Evolutionary conservation across 768 basidiomycete genomes (phyloP).

Genomic region (Lactifluus pinguis): DNA sequence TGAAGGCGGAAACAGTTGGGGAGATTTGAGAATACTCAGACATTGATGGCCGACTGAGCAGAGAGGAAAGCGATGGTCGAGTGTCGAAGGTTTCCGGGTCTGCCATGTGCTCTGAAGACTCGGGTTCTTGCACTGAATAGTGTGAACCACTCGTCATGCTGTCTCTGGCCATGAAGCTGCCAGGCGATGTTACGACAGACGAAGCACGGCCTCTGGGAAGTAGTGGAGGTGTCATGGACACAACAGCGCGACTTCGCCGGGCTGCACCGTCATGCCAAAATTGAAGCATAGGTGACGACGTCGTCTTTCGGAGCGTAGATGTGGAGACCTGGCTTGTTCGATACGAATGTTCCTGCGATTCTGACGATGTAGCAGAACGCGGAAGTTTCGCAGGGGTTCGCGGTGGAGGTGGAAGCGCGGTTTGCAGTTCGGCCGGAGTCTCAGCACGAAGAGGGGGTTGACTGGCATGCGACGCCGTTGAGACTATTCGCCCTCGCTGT

Average conservation of each 20-base stretch:
- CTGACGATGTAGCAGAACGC: conserved; percentile 47
- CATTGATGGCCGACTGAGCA: conserved; percentile 42
- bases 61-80: conserved; percentile 44
- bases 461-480: conserved; percentile 29
- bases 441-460: conserved; percentile 50
- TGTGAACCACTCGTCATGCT: conserved; percentile 19
- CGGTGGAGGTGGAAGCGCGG: conserved; percentile 60
- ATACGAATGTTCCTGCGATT: conserved; percentile 17
- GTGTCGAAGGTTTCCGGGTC: conserved; percentile 26
- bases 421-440: conserved; percentile 51
- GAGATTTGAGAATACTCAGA: conserved; percentile 66
- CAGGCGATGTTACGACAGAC: not conserved
- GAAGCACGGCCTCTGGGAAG: conserved; percentile 6
- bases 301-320: conserved; percentile 34
- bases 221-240: conserved; percentile 19
- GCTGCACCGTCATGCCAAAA: conserved; percentile 7
- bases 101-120: conserved; percentile 2
- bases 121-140: conserved; percentile 14
- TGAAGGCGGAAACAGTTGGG: conserved; percentile 75
- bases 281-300: conserved; percentile 34
- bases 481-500: not conserved
- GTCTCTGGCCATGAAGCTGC: conserved; percentile 2
- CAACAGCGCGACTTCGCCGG: conserved; percentile 10
- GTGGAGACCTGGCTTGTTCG: conserved; percentile 13
- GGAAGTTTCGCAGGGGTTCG: conserved; percentile 44